Percentiles rank a stretch among this genome's conserved stretches.
phyloP scores from a whole-genome alignment of 257 asterid genomes.

The Scutellaria baicalensis region DNA sequence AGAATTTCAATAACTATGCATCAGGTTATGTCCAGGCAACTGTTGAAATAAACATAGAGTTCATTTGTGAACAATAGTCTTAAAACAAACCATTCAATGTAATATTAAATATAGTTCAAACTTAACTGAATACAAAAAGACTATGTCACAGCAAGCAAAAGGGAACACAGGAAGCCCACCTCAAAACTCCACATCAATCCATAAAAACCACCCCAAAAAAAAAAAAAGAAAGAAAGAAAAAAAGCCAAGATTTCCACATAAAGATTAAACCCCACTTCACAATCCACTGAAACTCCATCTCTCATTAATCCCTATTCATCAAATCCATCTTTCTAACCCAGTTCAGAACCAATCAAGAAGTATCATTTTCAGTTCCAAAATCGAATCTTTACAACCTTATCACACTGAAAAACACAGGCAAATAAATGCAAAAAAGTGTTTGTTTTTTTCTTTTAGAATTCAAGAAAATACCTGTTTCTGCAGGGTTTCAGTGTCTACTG shows the following conservation, averaged over 20 bases:
- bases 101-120: not conserved
- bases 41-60: not conserved
- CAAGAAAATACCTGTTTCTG: slow-evolving; percentile 50
- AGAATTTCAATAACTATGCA: not conserved
- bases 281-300: not conserved
- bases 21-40: not conserved
- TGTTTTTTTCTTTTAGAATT: not conserved
- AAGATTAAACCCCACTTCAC: not conserved
- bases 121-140: not conserved
- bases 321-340: not conserved
- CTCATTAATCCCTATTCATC: not conserved
- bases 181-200: not conserved
- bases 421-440: not conserved
- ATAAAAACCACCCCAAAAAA: not conserved
- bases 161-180: no score
- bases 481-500: slow-evolving; percentile 47
- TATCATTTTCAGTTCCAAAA: slow-evolving; percentile 1
- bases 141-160: not conserved
- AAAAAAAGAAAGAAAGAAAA: not conserved
- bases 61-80: not conserved
- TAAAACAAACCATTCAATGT: not conserved
- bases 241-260: not conserved
- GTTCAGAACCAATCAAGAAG: not conserved
- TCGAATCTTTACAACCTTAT: slow-evolving; percentile 16
- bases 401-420: no score